These are phyloP conservation scores for Clavispora phyllophila DNA, from an alignment of 805 yeast species.

Conservation along the genomic window DNA sequence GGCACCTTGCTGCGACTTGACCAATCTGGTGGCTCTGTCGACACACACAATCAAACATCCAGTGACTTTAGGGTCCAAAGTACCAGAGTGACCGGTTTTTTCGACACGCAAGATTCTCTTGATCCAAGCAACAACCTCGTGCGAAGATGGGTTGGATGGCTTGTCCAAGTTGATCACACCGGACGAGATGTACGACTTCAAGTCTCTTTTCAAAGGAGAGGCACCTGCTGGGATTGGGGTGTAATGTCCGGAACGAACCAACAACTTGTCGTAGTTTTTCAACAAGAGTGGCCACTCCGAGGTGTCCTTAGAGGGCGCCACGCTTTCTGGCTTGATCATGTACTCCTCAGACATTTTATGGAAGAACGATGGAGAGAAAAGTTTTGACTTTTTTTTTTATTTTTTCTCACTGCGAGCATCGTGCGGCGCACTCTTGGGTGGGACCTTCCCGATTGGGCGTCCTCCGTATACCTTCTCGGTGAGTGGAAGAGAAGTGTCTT, in stretches of 20 bases:
- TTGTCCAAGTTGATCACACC: conserved; percentile 98
- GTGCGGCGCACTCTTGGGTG: conserved; percentile 21
- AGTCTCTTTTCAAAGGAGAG: conserved; percentile 90
- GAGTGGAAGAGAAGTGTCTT: too few species aligned
- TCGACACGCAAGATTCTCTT: conserved; percentile 92
- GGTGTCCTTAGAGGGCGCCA: conserved; percentile 76
- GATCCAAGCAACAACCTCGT: conserved; percentile 99
- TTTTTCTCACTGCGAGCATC: conserved; percentile 1
- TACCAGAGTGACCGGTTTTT: conserved; percentile 99
- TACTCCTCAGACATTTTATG: conserved; percentile 57
- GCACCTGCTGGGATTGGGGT: conserved; percentile 96
- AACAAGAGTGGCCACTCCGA: conserved; percentile 93
- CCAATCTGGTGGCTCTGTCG: conserved; percentile 96
- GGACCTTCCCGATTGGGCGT: conserved; percentile 1
- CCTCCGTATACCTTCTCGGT: too few species aligned
- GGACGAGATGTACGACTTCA: conserved; percentile 81
- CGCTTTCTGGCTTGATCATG: conserved; percentile 83
- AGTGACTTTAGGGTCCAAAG: conserved; percentile 97
- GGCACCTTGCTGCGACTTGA: conserved; percentile 98
- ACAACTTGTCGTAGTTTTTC: conserved; percentile 88
- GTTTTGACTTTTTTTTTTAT: conserved; percentile 4
- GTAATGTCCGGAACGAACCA: conserved; percentile 94
- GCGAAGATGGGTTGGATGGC: conserved; percentile 97
- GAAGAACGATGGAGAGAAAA: conserved; percentile 1
- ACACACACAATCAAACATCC: conserved; percentile 98